Evolutionary conservation across 257 asterid genomes (phyloP).

Genomic region (Capsicum chinense): DNA sequence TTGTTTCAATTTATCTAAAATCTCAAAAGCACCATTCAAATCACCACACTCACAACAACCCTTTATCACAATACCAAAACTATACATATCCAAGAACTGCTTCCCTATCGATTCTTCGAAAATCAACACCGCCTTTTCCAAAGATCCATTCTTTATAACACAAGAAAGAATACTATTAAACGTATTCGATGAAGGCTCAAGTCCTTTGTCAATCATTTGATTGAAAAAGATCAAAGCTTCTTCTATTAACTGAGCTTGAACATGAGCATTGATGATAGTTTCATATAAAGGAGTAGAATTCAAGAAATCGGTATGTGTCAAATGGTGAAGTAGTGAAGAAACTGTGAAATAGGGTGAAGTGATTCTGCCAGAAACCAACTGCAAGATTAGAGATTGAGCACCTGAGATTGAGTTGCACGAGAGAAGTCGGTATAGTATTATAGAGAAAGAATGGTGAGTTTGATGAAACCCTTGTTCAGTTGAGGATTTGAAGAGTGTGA

Average conservation of each 20-base stretch:
- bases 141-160: conserved; percentile 40
- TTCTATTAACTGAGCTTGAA: conserved; percentile 48
- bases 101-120: conserved; percentile 49
- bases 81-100: conserved; percentile 54
- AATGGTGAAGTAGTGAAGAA: conserved; percentile 51
- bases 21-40: conserved; percentile 55
- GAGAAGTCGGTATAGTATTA: conserved; percentile 56
- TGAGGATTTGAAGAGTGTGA: conserved; percentile 58
- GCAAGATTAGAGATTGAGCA: conserved; percentile 58
- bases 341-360: conserved; percentile 53
- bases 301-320: conserved; percentile 38
- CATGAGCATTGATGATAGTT: conserved; percentile 55
- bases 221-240: conserved; percentile 44
- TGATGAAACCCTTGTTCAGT: conserved; percentile 45
- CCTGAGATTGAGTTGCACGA: conserved; percentile 45
- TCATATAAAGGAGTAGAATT: conserved; percentile 52
- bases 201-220: conserved; percentile 56
- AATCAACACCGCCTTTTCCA: conserved; percentile 46
- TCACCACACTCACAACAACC: conserved; percentile 67
- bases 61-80: conserved; percentile 75
- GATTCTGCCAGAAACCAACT: conserved; percentile 57
- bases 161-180: conserved; percentile 52
- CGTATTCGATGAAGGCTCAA: conserved; percentile 52
- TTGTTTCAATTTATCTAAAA: conserved; percentile 43
- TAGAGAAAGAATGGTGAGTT: conserved; percentile 57